Conservation (phyloP, 352 stramenopile genomes). For the Phytopythium helicoides region DNA sequence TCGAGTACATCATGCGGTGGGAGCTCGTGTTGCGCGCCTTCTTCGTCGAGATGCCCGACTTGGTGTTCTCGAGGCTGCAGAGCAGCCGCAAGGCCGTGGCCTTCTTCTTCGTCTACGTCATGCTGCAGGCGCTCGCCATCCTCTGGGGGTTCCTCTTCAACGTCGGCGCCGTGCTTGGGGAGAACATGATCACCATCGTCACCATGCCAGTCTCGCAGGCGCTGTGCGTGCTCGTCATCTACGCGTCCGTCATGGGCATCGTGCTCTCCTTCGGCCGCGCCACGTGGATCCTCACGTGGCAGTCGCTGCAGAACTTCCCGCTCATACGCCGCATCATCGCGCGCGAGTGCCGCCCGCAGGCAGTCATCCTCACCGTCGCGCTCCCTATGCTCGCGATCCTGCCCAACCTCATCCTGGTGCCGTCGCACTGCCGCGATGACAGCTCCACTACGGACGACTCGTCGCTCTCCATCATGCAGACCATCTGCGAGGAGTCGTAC, state of each 20-base stretch:
- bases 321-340: conserved; percentile 85
- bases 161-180: conserved; percentile 75
- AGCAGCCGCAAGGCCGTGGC: conserved; percentile 55
- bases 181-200: conserved; percentile 86
- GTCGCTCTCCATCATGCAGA: conserved; percentile 32
- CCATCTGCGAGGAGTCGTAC: conserved; percentile 81
- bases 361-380: conserved; percentile 71
- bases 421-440: conserved; percentile 43
- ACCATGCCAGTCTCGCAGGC: conserved; percentile 77
- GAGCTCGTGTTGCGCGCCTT: conserved; percentile 51
- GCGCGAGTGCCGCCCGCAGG: conserved; percentile 70
- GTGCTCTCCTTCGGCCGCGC: conserved; percentile 79
- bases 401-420: conserved; percentile 72
- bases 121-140: conserved; percentile 81
- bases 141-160: conserved; percentile 87
- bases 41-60: conserved; percentile 54
- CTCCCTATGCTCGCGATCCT: conserved; percentile 75
- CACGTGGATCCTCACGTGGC: conserved; percentile 88
- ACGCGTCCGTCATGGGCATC: conserved; percentile 83
- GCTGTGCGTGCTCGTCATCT: conserved; percentile 75
- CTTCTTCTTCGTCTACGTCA: conserved; percentile 86
- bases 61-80: conserved; percentile 48
- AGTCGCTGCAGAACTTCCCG: conserved; percentile 84
- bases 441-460: conserved; percentile 16
- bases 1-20: conserved; percentile 69